Evolutionary conservation across 116 monocot genomes (phyloP).

Genomic region (Trichopus zeylanicus): DNA sequence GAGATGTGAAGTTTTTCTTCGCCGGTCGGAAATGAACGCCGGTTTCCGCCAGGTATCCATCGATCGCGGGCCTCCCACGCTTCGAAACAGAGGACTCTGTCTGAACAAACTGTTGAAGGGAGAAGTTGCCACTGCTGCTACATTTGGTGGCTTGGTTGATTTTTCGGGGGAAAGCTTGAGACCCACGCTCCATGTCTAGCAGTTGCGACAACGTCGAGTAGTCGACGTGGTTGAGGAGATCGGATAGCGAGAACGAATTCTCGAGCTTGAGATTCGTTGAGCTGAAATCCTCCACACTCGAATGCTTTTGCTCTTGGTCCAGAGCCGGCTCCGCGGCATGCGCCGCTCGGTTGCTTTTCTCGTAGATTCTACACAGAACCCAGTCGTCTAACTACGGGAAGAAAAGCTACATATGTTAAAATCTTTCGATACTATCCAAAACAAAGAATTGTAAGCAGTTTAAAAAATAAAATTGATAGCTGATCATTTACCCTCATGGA

Average conservation of each 20-base stretch:
- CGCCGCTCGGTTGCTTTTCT: slow-evolving; percentile 34
- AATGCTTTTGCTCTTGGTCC: slow-evolving; percentile 12
- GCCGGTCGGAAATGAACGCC: too few relatives aligned
- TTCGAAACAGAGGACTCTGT: too few relatives aligned
- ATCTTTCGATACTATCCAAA: too few relatives aligned
- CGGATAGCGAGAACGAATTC: not conserved
- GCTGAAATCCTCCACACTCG: slow-evolving; percentile 10
- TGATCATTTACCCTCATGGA: too few relatives aligned
- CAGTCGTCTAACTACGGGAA: slow-evolving; percentile 67
- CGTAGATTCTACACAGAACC: slow-evolving; percentile 87
- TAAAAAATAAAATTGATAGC: too few relatives aligned
- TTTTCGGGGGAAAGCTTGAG: not conserved
- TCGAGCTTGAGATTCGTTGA: not conserved
- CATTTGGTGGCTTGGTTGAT: not conserved
- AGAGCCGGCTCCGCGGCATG: slow-evolving; percentile 6
- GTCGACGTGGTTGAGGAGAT: not conserved
- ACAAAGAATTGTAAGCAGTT: too few relatives aligned
- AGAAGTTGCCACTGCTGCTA: too few relatives aligned
- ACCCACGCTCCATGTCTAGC: not conserved
- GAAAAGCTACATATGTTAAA: not conserved
- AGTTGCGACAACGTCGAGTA: slow-evolving; percentile 1
- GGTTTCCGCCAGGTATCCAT: too few relatives aligned
- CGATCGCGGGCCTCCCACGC: too few relatives aligned
- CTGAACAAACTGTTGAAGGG: too few relatives aligned
- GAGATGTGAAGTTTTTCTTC: too few relatives aligned